A percentile compares a stretch with the other conserved stretches of the same genome.
Evolutionary conservation across 2,329 filamentous ascomycete species (phyloP).

Genomic region (Pyrenochaeta sp.): DNA sequence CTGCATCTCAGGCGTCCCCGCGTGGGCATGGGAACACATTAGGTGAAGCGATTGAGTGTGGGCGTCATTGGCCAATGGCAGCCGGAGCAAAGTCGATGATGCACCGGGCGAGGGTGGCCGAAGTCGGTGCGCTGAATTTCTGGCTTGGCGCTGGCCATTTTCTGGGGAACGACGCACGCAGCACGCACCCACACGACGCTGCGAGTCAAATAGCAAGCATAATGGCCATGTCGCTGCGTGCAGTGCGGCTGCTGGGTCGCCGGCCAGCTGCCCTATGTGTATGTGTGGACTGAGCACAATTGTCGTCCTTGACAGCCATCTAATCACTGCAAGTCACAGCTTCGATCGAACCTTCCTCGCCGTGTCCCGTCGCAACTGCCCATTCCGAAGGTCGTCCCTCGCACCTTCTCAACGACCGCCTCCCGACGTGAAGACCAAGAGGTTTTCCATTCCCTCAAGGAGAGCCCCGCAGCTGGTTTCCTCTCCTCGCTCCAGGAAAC

Average conservation of each 20-base stretch:
- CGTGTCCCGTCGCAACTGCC: slow-evolving; percentile 33
- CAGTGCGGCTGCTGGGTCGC: slow-evolving; percentile 41
- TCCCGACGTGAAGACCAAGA: slow-evolving; percentile 35
- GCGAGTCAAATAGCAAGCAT: slow-evolving; percentile 16
- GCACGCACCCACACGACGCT: slow-evolving; percentile 27
- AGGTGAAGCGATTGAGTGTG: slow-evolving; percentile 30
- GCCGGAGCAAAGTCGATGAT: slow-evolving; percentile 37
- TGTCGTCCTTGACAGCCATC: slow-evolving; percentile 1
- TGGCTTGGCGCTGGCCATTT: slow-evolving; percentile 30
- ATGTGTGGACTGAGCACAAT: not conserved
- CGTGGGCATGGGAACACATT: slow-evolving; percentile 20
- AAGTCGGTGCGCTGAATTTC: slow-evolving; percentile 33
- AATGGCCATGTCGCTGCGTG: slow-evolving; percentile 50
- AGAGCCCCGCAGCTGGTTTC: slow-evolving; percentile 68
- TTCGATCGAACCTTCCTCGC: slow-evolving; percentile 33
- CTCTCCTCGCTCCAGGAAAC: slow-evolving; percentile 71
- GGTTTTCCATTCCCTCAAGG: slow-evolving; percentile 68
- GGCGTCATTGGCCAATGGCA: slow-evolving; percentile 33
- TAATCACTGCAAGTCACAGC: slow-evolving; percentile 30
- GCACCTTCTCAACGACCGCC: slow-evolving; percentile 35
- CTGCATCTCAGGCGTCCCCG: slow-evolving; percentile 10
- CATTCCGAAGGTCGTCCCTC: slow-evolving; percentile 29
- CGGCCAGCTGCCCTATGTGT: slow-evolving; percentile 39
- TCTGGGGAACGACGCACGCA: slow-evolving; percentile 29
- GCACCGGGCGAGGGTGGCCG: too few species aligned